Base-by-base conservation (phyloP, 2,329 filamentous ascomycete species). In the Colletotrichum sp. region DNA sequence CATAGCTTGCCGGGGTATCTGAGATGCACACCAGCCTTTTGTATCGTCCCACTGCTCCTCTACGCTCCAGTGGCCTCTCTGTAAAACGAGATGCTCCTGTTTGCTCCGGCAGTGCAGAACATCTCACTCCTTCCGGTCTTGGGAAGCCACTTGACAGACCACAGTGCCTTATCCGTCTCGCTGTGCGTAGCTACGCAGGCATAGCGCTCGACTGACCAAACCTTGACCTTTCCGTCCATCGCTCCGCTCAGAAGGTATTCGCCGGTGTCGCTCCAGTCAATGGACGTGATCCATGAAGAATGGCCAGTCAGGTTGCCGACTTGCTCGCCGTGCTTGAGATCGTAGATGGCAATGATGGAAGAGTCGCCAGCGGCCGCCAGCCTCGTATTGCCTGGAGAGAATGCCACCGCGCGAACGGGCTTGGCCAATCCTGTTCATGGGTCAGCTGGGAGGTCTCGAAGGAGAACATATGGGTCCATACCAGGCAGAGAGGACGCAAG, bases 201-300 rank as follows among this genome's bases (percentile, higher is more conserved):
- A 72, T 92, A 91, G 38, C 93, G 91, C 80, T 98, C 96, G 75
- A 98, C 91, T 34, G 95, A 96, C 97, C 97, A 99, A 34, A 99
- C 94, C 85, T 98, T 98, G 76, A 94, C 95, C 84, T 98, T 98
- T 48, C 97, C 96, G 82, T 99, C 96, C 83, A 98, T 95, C 2
- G 94, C 93, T 64, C 95, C 95, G 81, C 94, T 98, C 4, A 99
- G 89, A 15, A 99, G 87, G 83, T 95, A 98, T 85, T 99, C 96
- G 64, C 97, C 97, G 6, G 94, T 98, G 81, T 95, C 92, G 83
- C 94, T 99, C 95, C 96, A 99, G 83, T 98, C 95, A 58, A 99
- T 88, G 36, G 94, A 94, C 77, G 96, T 94, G 79, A 99, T 93
- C 97, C 96, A 99, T 7, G 95, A 94, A 1, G 92, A 90, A 83